A percentile compares a stretch with the other conserved stretches of the same genome.
phyloP scores from a whole-genome alignment of 108 stramenopile genomes.

The Fragilaria radians region DNA sequence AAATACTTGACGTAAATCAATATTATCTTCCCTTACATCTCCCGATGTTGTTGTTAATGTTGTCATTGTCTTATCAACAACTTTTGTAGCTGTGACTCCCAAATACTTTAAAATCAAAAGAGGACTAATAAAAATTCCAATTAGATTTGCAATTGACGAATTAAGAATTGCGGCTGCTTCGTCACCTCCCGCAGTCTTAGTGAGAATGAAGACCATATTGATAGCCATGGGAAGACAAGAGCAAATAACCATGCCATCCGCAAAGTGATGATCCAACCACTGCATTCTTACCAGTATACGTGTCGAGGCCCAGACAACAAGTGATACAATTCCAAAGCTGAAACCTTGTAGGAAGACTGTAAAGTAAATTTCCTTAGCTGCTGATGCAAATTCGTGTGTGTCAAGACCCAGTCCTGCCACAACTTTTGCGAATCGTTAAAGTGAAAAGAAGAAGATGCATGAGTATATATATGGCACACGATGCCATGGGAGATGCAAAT shows the following conservation, averaged over 20 bases:
- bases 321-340: constrained; percentile 49
- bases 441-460: background rate
- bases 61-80: too few species aligned
- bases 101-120: constrained; percentile 41
- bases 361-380: constrained; percentile 34
- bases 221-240: constrained; percentile 54
- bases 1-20: constrained; percentile 38
- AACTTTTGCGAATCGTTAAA: too few species aligned
- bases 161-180: constrained; percentile 60
- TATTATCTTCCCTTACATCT: constrained; percentile 27
- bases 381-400: constrained; percentile 49
- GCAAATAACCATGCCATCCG: too few species aligned
- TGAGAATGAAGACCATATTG: constrained; percentile 60
- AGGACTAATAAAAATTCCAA: constrained; percentile 61
- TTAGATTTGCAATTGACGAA: constrained; percentile 43
- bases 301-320: constrained; percentile 34
- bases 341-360: constrained; percentile 52
- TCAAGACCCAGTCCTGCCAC: constrained; percentile 45
- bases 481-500: too few species aligned
- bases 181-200: constrained; percentile 51
- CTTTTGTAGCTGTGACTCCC: constrained; percentile 25
- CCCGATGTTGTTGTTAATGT: too few species aligned
- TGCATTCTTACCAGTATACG: constrained; percentile 17
- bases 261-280: background rate
- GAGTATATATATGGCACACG: background rate